These are phyloP conservation scores for Vitis riparia DNA, from an alignment of 164 flowering plant species.

Conservation along the genomic window DNA sequence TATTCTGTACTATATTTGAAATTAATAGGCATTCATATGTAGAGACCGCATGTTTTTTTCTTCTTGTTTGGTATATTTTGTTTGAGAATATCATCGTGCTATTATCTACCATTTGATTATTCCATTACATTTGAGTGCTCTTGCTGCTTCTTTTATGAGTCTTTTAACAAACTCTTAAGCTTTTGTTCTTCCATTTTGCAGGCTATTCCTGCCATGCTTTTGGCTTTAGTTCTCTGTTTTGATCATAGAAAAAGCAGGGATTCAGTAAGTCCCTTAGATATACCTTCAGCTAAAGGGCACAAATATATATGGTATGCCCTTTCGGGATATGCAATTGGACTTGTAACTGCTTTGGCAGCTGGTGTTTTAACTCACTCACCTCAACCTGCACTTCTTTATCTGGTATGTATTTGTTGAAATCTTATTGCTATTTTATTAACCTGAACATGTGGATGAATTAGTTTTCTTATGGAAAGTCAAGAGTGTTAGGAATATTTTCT, in stretches of 20 bases:
- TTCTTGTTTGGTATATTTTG: no score
- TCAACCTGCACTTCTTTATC: conserved; percentile 95
- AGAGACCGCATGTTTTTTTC: no score
- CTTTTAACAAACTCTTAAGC: background rate
- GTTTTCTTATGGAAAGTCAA: no score
- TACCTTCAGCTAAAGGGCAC: conserved; percentile 58
- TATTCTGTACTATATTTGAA: no score
- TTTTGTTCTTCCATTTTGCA: conserved; percentile 34
- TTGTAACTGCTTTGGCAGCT: conserved; percentile 75
- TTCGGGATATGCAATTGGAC: conserved; percentile 80
- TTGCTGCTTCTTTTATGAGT: background rate
- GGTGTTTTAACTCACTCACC: conserved; percentile 85
- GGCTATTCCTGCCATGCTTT: conserved; percentile 98
- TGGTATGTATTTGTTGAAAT: conserved; percentile 45
- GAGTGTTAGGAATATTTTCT: no score
- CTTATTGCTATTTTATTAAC: background rate
- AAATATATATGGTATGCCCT: conserved; percentile 90
- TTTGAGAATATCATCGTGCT: background rate
- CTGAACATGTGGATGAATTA: no score
- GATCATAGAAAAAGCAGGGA: conserved; percentile 74
- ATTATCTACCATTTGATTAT: background rate
- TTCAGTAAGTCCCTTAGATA: conserved; percentile 38
- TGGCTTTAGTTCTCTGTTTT: conserved; percentile 87
- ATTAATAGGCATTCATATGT: no score
- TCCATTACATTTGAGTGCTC: background rate